A percentile compares a stretch with the other conserved stretches of the same genome.
Conservation (phyloP, 768 basidiomycete species). For the Gymnopilus dilepis region DNA sequence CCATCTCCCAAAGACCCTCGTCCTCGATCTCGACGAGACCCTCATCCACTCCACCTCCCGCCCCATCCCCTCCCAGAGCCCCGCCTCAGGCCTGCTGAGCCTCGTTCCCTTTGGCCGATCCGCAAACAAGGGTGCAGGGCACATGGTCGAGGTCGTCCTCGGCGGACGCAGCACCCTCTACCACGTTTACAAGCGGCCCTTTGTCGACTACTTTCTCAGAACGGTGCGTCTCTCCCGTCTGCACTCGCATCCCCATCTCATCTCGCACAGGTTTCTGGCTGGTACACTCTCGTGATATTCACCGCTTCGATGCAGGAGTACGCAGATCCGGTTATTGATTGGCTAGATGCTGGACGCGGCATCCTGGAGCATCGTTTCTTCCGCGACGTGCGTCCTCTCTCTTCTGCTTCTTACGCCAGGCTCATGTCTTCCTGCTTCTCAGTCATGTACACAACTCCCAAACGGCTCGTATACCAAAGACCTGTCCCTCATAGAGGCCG, state of each 20-base stretch:
- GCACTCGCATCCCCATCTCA: conserved; percentile 8
- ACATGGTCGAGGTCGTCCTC: conserved; percentile 92
- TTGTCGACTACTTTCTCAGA: conserved; percentile 73
- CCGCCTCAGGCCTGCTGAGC: conserved; percentile 68
- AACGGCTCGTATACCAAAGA: conserved; percentile 97
- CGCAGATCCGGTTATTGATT: conserved; percentile 99
- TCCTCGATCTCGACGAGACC: conserved; percentile 97
- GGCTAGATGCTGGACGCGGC: conserved; percentile 94
- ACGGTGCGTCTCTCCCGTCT: conserved; percentile 30
- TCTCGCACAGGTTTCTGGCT: conserved; percentile 80
- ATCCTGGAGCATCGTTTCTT: conserved; percentile 90
- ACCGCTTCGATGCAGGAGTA: conserved; percentile 99
- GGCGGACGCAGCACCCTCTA: conserved; percentile 90
- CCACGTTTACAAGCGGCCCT: conserved; percentile 98
- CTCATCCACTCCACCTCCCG: conserved; percentile 97
- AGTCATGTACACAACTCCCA: conserved; percentile 92
- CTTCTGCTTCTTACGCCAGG: conserved; percentile 8
- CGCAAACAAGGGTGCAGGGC: conserved; percentile 70
- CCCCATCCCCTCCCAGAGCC: conserved; percentile 55
- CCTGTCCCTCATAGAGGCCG: conserved; percentile 82
- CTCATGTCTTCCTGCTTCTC: conserved; percentile 13
- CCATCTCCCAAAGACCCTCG: conserved; percentile 89
- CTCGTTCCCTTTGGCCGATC: conserved; percentile 51
- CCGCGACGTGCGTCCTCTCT: conserved; percentile 71
- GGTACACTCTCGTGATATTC: conserved; percentile 99